Evolutionary conservation across 1,284 basidiomycete genomes (phyloP).

Genomic region (Cutaneotrichosporon daszewskae): DNA sequence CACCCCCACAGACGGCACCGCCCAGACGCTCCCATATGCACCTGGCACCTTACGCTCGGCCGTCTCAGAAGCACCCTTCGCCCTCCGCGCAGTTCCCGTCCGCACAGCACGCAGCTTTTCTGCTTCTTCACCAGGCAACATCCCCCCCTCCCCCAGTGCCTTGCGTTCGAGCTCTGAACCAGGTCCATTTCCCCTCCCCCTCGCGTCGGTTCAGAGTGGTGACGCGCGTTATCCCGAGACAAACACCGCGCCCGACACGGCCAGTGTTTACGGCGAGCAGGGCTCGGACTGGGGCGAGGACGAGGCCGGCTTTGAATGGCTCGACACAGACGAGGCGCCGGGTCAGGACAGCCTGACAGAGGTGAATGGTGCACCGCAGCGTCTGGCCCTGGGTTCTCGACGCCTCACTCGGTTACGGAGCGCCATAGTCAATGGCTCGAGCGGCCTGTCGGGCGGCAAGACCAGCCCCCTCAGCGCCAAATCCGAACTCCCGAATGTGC

Average conservation of each 20-base stretch:
- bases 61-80: slow-evolving; percentile 11
- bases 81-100: slow-evolving; percentile 16
- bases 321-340: slow-evolving; percentile 30
- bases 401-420: no score
- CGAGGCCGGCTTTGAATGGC: slow-evolving; percentile 41
- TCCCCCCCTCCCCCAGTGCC: not conserved
- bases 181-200: not conserved
- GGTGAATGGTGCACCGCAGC: no score
- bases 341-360: no score
- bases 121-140: not conserved
- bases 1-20: not conserved
- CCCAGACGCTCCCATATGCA: slow-evolving; percentile 1
- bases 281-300: slow-evolving; percentile 46
- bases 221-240: slow-evolving; percentile 13
- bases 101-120: slow-evolving; percentile 6
- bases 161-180: not conserved
- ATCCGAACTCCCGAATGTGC: no score
- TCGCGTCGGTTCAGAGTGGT: no score
- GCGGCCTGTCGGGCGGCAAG: no score
- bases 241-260: slow-evolving; percentile 21
- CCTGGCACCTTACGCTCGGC: slow-evolving; percentile 6
- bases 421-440: no score
- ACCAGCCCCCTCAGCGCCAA: no score
- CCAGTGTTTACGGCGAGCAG: slow-evolving; percentile 41
- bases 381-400: no score